Base-by-base conservation (phyloP, 805 yeast species). In the Metschnikowia shivogae region DNA sequence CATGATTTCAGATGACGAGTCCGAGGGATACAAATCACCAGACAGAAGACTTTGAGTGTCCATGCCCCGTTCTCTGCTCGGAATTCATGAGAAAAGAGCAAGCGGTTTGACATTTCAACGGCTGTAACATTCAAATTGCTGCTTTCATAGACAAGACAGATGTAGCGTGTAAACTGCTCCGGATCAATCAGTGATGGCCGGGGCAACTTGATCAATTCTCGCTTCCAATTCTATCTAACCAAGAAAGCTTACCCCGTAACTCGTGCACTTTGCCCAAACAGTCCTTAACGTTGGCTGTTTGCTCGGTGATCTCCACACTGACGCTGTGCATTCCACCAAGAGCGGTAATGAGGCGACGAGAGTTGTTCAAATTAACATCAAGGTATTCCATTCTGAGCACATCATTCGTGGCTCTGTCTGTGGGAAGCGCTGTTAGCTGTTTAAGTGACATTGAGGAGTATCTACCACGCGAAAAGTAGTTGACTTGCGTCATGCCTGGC, bases 361-460 rank as follows among this genome's bases (percentile, higher is more conserved):
- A 65, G 47, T 68, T 68, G 53, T 66, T 65, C 39, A 68, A 53
- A 45, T 68, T 68, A 34, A 60, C 63, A n/a, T 66, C 71, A 17
- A 68, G 58, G 46, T 66, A 68, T 31, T 68, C 73, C 5, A 60
- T 49, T 39, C 65, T 65, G 38, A 68, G 55, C 35, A 58, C 55
- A 46, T 68, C 73, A 34, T 66, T 61, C 20, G 58, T 48, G 12
- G 57, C 49, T 2, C 70, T 63, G 31, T 59, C 58, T 5, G 70
- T 60, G 2, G 72, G 71, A n/a, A 67, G 59, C 1, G 62, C 63
- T 10, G 72, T 54, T 19, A 68, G 45, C 26, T 57, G 46, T 26
- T 55, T 49, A 13, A 63, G 49, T 64, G 49, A 34, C 54, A 49
- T 53, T 17, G 8, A 12, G 20, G 17, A n/a, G 4, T 8, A n/a